Percentiles rank a stretch among this genome's conserved stretches.
phyloP scores from a whole-genome alignment of 2,329 filamentous ascomycete species.

The Venturiaceae sp. region DNA sequence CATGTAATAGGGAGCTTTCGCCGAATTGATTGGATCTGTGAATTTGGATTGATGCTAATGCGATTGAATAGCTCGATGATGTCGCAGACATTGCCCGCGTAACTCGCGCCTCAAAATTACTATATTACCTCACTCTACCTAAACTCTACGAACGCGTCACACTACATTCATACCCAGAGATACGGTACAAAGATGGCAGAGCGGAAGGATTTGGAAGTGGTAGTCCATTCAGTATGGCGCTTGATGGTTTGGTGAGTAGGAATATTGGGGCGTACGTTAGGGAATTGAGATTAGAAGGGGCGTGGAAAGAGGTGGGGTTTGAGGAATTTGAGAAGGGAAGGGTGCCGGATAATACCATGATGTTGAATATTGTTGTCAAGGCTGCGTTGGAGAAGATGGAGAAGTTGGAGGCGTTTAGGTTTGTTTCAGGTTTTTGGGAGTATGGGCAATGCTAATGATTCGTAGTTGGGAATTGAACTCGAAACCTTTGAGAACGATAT shows the following conservation, averaged over 20 bases:
- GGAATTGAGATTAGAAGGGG: slow-evolving; percentile 42
- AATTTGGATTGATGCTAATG: too few species aligned
- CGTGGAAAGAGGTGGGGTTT: slow-evolving; percentile 47
- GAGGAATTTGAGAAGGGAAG: slow-evolving; percentile 50
- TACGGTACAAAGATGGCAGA: slow-evolving; percentile 46
- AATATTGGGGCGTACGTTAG: slow-evolving; percentile 43
- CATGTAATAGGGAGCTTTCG: neutral
- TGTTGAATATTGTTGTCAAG: slow-evolving; percentile 50
- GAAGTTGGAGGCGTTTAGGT: slow-evolving; percentile 43
- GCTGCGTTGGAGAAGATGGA: slow-evolving; percentile 51
- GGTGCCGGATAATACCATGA: slow-evolving; percentile 54
- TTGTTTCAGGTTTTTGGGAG: slow-evolving; percentile 12
- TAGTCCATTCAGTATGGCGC: slow-evolving; percentile 53
- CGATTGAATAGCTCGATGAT: slow-evolving; percentile 41
- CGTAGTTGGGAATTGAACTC: slow-evolving; percentile 50
- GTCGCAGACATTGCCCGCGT: slow-evolving; percentile 48
- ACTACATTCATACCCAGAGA: slow-evolving; percentile 47
- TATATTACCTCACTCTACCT: slow-evolving; percentile 56
- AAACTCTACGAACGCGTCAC: slow-evolving; percentile 48
- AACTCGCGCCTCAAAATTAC: slow-evolving; percentile 49
- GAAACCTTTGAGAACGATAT: slow-evolving; percentile 49
- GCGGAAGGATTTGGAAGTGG: slow-evolving; percentile 53
- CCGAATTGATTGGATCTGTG: too few species aligned
- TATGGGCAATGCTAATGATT: slow-evolving; percentile 5
- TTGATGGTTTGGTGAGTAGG: slow-evolving; percentile 51